Evolutionary conservation across 1,139 yeast genomes (phyloP), one percentile per base, ranked within the genome.

Genomic region (Taphrina pruni): DNA sequence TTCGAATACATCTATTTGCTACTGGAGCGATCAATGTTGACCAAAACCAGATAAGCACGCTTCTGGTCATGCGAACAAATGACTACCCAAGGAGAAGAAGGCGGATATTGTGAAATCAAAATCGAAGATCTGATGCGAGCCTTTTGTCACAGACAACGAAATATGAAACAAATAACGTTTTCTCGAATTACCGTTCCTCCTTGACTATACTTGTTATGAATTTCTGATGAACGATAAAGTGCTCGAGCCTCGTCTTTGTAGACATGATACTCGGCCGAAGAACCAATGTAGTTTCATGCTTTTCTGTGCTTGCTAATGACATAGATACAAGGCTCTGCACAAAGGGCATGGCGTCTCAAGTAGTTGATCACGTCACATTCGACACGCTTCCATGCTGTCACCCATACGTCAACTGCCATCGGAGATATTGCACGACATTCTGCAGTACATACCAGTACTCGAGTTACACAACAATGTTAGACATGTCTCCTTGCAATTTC

Each of bases 1-100:
- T 7, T 26, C 46, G 6, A 12, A 26, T 26, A 26, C 32, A 26
- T 26, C 32, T 26, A 26, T 26, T 26, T 4, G 4, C 32, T 26
- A 26, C 32, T 26, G 32, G 4, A 26, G 32, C 32, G 32, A 26
- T 26, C 32, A 4, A 26, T 17, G 17, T 26, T 26, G 32, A 26
- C 32, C 32, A 26, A 26, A 12, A 54, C 20, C 35, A 58, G 62
- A 58, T 17, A 58, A 58, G 62, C 62, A 58, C 26, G 62, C 54
- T 21, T 45, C 62, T 5, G 54, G 54, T 32, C 51, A 45, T n/a
- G 62, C 62, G 39, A 58, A 56, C 46, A 38, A 58, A 21, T 58
- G 62, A 58, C 54, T 45, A 45, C 62, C 62, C 6, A 46, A 41
- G 60, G 38, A 39, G 20, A 26, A 36, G 50, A 39, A 39, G 36